Conservation (phyloP, 2,329 filamentous ascomycete species). For the Nemania diffusa region DNA sequence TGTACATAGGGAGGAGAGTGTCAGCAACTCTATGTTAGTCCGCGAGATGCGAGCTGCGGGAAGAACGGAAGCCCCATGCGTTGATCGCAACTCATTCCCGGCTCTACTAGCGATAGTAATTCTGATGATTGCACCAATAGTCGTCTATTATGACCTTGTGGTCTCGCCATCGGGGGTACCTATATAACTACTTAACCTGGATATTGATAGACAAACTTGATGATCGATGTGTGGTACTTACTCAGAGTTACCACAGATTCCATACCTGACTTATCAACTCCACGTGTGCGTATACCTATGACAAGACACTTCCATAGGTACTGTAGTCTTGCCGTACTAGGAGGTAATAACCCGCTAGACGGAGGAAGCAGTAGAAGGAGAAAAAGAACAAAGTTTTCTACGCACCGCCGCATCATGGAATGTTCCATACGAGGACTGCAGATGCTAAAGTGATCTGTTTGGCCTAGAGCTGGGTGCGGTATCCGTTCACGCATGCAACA, state of each 20-base stretch:
- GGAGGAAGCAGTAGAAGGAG: background rate
- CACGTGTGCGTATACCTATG: no score
- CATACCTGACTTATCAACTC: no score
- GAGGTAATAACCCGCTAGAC: background rate
- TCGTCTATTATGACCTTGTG: background rate
- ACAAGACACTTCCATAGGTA: no score
- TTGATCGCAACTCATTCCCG: conserved; percentile 23
- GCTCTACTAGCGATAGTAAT: background rate
- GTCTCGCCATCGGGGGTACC: background rate
- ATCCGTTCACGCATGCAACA: conserved; percentile 19
- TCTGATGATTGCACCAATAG: background rate
- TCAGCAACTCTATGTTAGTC: conserved; percentile 7
- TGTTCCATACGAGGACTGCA: conserved; percentile 28
- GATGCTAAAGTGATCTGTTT: conserved; percentile 15
- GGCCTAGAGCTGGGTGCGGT: conserved; percentile 17
- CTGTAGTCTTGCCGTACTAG: background rate
- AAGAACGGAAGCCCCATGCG: conserved; percentile 24
- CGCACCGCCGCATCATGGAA: conserved; percentile 3
- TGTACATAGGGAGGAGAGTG: no score
- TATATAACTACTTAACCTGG: no score
- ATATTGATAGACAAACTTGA: no score
- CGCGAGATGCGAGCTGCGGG: conserved; percentile 12
- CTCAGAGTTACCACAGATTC: no score
- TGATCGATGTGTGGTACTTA: no score
- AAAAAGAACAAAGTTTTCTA: background rate